phyloP scores from a whole-genome alignment of 2,329 filamentous ascomycete species.

The Coniochaeta sp. region DNA sequence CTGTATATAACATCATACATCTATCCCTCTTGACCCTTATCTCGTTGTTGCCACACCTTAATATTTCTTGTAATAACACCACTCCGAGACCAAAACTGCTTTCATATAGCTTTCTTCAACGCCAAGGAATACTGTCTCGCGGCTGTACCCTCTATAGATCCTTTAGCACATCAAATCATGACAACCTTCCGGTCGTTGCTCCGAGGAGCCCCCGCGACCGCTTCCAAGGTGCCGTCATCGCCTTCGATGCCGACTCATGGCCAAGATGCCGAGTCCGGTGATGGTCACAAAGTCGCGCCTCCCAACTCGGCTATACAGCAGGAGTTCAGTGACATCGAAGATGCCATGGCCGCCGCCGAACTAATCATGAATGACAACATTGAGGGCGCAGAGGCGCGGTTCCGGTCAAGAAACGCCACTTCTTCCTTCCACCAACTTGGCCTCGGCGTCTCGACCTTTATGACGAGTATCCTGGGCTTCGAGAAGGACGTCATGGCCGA shows the following conservation, averaged over 20 bases:
- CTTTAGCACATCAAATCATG: not conserved
- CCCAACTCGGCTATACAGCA: slow-evolving; percentile 14
- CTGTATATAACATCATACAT: not conserved
- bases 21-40: not conserved
- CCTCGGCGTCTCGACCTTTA: slow-evolving; percentile 72
- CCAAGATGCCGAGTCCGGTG: slow-evolving; percentile 2
- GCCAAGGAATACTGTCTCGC: not conserved
- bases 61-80: too few relatives aligned
- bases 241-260: not conserved
- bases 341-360: slow-evolving; percentile 56
- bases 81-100: too few relatives aligned
- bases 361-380: slow-evolving; percentile 88
- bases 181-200: not conserved
- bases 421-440: slow-evolving; percentile 89
- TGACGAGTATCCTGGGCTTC: slow-evolving; percentile 80
- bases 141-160: too few relatives aligned
- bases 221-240: not conserved
- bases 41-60: not conserved
- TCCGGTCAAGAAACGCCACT: slow-evolving; percentile 63
- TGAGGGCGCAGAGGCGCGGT: slow-evolving; percentile 66
- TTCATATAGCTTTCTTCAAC: not conserved
- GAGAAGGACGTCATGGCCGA: slow-evolving; percentile 88
- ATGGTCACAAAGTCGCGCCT: slow-evolving; percentile 6
- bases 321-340: slow-evolving; percentile 47
- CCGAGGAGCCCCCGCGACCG: not conserved